phyloP scores from a whole-genome alignment of 345 rosid species.

The Xanthoceras sorbifolium region DNA sequence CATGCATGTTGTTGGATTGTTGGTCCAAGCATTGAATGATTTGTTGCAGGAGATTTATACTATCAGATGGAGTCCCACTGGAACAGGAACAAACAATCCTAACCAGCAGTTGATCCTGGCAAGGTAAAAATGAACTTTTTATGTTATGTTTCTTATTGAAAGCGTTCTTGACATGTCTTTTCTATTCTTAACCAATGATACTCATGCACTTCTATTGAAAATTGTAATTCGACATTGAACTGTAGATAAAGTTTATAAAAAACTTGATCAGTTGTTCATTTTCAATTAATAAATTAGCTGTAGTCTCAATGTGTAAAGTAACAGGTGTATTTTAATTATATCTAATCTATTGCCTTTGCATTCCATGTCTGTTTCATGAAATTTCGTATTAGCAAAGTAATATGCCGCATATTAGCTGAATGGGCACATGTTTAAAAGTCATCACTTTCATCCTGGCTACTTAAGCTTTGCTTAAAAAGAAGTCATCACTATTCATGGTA shows the following conservation, averaged over 20 bases:
- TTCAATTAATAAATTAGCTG: background rate
- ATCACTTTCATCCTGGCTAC: background rate
- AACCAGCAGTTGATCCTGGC: constrained; percentile 86
- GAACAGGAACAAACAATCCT: constrained; percentile 88
- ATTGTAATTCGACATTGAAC: background rate
- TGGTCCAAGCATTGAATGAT: background rate
- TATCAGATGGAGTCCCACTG: constrained; percentile 97
- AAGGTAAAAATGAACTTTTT: constrained; percentile 45
- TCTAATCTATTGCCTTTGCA: background rate
- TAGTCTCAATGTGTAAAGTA: background rate
- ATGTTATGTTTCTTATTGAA: background rate
- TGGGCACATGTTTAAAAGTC: background rate
- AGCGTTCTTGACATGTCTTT: background rate
- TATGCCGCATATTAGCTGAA: background rate
- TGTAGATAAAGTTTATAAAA: background rate
- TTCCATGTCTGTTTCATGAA: background rate
- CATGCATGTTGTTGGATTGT: background rate
- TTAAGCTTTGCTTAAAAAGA: background rate
- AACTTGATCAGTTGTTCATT: background rate
- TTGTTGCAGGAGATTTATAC: constrained; percentile 80
- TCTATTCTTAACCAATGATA: background rate
- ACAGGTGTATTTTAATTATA: background rate
- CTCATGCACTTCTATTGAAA: background rate
- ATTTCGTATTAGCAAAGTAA: background rate
- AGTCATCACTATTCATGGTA: background rate